Evolutionary conservation across 2,329 filamentous ascomycete species (phyloP), one percentile per base, ranked within the genome.

Genomic region (Talaromyces sp.): DNA sequence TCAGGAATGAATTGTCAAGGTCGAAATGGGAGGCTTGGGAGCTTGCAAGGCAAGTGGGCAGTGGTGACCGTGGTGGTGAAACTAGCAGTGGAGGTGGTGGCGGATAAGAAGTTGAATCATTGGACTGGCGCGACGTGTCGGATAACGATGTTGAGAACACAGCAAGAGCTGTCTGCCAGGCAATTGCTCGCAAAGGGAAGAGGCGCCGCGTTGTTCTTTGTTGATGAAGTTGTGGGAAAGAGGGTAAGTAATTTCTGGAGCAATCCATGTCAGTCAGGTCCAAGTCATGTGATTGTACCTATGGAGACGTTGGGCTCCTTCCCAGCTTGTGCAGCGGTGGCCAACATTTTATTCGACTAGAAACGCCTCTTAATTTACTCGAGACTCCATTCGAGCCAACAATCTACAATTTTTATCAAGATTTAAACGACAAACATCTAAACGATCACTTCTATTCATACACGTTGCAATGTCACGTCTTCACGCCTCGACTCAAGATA

Each of bases 161-260:
- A 56, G 40, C 29, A 51, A 51, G 13, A 34, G 49, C 47, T 36
- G n/a, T 34, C 40, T 22, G 38, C 38, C 8, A 31, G 58, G n/a
- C 17, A 53, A 29, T n/a, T 29, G 2, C 17, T n/a, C 11, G 15
- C 25, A 31, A 3, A 53, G 5, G 5, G 19, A 15, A 36, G 1
- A 34, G 17, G 29, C n/a, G 51, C 13, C 29, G 51, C 29, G 29
- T 13, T 31, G 31, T 25, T 69, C 53, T 72, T 75, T 17, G 76
- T 76, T 38, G 36, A 17, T 58, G 34, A 27, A 25, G 56, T 25
- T 27, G 34, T 19, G 29, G 38, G 31, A 15, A 25, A 25, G 22
- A 59, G 27, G 22, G 25, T 59, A 43, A 27, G 25, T 59, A 59
- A 31, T 45, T 59, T 59, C 34, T 59, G 22, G 56, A 45, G 56